Conservation (phyloP, 2,329 filamentous ascomycete species). For the Botrytis paeoniae region DNA sequence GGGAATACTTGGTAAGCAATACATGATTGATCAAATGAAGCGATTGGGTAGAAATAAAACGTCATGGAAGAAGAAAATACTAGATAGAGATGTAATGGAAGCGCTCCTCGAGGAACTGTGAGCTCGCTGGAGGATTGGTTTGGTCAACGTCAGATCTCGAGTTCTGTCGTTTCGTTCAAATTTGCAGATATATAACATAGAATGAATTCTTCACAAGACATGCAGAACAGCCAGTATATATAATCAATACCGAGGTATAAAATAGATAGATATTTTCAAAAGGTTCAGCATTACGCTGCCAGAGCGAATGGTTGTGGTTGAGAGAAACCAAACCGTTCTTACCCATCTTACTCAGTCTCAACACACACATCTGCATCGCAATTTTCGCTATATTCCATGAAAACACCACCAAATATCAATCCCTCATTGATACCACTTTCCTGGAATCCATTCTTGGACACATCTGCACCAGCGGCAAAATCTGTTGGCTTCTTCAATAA, state of each 20-base stretch:
- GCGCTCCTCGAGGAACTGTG: background rate
- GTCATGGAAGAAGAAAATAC: background rate
- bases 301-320: background rate
- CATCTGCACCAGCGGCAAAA: slow-evolving; percentile 40
- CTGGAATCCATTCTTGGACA: slow-evolving; percentile 49
- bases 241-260: background rate
- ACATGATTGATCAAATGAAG: background rate
- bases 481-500: slow-evolving; percentile 56
- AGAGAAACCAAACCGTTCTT: background rate
- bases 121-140: background rate
- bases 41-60: background rate
- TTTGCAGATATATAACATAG: background rate
- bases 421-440: slow-evolving; percentile 50
- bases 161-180: background rate
- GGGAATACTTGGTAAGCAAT: background rate
- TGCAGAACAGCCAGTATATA: no score
- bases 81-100: background rate
- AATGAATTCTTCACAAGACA: background rate
- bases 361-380: background rate
- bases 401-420: slow-evolving; percentile 51
- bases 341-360: background rate
- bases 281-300: background rate
- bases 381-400: slow-evolving; percentile 48
- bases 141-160: background rate
- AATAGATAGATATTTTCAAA: background rate